Base-by-base conservation (phyloP, 108 stramenopile species). In the Discostella stelligeroides region DNA sequence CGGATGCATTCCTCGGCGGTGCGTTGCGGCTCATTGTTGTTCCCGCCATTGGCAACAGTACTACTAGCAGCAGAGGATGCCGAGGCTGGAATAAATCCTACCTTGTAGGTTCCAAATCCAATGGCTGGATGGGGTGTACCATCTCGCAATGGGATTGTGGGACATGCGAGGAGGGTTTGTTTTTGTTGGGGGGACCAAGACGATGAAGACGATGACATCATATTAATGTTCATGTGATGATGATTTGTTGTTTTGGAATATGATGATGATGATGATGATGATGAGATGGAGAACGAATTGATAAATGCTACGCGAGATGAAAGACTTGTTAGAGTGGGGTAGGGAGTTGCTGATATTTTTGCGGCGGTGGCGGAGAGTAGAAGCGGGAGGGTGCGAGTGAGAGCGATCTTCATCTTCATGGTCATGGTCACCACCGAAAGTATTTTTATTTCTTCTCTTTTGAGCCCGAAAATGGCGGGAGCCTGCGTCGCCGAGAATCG, bases 21-120 rank as follows among this genome's bases (percentile, higher is more conserved):
- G 18, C 86, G 82, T 12, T 46, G 74, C 45, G 56, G 75, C 20
- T 28, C 78, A 11, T 51, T 34, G 28, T 25, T 27, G 39, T 4
- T 53, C 53, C 37, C 41, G 17, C 62, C 56, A 45, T 63, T 28
- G 11, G 82, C 61, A 7, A 73, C 88, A 11, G 86, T 84, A 24
- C 61, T 8, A 12, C 78, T 59, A 12, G 73, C 88, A 7, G 86
- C 88, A 6, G 92, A 64, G 12, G 88, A 87, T 2, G 92, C 88
- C 7, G 90, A 89, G 1, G 92, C 73, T 3, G 95, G 95, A 48
- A 96, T 80, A 73, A 87, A 92, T 23, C 95, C 95, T 6, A 96
- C 92, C 67, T 96, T 96, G 92, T 96, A 96, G 7, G 93, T 94
- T 24, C 95, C 95, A 80, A 93, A 96, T 10, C 91, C 91, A 48